phyloP scores from a whole-genome alignment of 352 stramenopile genomes.

The Phytophthora sp. region DNA sequence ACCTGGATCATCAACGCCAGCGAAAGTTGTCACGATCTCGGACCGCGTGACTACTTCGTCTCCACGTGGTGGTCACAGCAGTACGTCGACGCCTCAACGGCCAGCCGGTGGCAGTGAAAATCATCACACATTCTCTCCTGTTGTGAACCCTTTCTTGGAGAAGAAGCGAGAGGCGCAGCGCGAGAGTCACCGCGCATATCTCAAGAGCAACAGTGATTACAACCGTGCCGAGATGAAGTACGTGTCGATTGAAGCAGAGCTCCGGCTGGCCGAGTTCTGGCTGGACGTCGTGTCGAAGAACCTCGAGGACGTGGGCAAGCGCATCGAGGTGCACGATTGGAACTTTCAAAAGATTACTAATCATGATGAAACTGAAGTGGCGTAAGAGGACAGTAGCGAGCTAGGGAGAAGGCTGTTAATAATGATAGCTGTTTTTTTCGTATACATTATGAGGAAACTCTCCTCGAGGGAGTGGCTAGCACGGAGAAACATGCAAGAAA shows the following conservation, averaged over 20 bases:
- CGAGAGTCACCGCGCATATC: conserved; percentile 53
- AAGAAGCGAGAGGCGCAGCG: conserved; percentile 46
- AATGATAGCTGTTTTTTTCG: conserved; percentile 41
- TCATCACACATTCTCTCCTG: conserved; percentile 17
- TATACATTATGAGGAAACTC: conserved; percentile 40
- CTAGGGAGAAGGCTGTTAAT: conserved; percentile 24
- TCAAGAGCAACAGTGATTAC: conserved; percentile 65
- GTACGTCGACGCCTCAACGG: conserved; percentile 13
- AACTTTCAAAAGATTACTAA: conserved; percentile 70
- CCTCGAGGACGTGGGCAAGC: conserved; percentile 73
- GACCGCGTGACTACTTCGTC: conserved; percentile 25
- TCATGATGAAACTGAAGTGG: conserved; percentile 30
- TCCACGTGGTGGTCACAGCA: conserved; percentile 18
- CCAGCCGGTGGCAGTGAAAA: conserved; percentile 8
- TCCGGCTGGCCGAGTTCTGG: conserved; percentile 75
- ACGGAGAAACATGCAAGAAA: conserved; percentile 28
- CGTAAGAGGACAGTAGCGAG: conserved; percentile 19
- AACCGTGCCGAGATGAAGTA: conserved; percentile 70
- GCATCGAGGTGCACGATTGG: conserved; percentile 83
- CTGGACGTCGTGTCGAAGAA: conserved; percentile 63
- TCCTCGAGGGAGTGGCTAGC: conserved; percentile 26
- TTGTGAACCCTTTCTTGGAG: conserved; percentile 43
- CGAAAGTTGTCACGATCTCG: conserved; percentile 15
- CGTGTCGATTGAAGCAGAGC: conserved; percentile 53
- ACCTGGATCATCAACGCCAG: conserved; percentile 12